A percentile compares a stretch with the other conserved stretches of the same genome.
Conservation (phyloP, 345 rosid species). For the Noccaea caerulescens region DNA sequence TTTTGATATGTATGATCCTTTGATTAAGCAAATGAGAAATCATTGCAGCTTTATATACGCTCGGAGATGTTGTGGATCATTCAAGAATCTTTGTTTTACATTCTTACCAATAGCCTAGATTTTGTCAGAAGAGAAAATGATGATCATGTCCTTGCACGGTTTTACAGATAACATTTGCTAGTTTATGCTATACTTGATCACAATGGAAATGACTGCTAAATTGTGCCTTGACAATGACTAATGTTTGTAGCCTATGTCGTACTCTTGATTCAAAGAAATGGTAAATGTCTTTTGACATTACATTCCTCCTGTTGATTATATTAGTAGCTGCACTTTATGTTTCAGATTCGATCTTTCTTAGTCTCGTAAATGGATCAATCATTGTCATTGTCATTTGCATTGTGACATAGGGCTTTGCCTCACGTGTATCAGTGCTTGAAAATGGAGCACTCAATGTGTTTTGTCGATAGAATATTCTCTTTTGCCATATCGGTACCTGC, state of each 20-base stretch:
- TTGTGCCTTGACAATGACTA: slow-evolving; percentile 5
- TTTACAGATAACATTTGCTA: neutral
- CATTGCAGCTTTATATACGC: neutral
- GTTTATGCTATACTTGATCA: neutral
- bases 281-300: neutral
- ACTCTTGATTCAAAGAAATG: slow-evolving; percentile 6
- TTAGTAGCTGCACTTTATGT: slow-evolving; percentile 17
- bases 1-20: slow-evolving; percentile 28
- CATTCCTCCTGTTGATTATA: neutral
- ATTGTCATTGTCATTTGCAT: too few relatives aligned
- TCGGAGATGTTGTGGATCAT: slow-evolving; percentile 19
- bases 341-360: slow-evolving; percentile 16
- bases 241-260: neutral
- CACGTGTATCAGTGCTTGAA: too few relatives aligned
- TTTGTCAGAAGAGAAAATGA: slow-evolving; percentile 3
- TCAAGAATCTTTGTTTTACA: slow-evolving; percentile 20
- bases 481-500: too few relatives aligned
- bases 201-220: slow-evolving; percentile 8
- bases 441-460: too few relatives aligned
- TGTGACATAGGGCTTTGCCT: too few relatives aligned
- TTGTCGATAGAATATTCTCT: too few relatives aligned
- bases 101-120: slow-evolving; percentile 12
- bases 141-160: slow-evolving; percentile 28
- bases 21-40: slow-evolving; percentile 8
- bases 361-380: too few relatives aligned